Base-by-base conservation (phyloP, 176 grass and related monocot species). In the Avena insularis region DNA sequence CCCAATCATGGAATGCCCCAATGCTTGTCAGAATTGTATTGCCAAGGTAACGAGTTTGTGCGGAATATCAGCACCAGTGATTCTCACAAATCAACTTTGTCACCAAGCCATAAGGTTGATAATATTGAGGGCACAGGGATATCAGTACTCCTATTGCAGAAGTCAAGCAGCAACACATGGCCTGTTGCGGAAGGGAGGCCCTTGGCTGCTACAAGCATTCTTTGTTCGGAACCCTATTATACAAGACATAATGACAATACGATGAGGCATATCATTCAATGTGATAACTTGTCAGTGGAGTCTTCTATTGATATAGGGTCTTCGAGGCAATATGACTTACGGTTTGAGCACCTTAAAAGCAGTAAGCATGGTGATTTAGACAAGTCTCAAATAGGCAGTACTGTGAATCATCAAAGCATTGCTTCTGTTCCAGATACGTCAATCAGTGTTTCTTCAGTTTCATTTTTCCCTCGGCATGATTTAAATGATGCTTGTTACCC, bases 231-330 rank as follows among this genome's bases (percentile, higher is more conserved):
- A 79, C 90, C 93, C 19, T 98, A 91, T 86, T 95, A 91, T 67
- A 76, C 76, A 61, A 94, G 94, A 88, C 90, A 89, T 89, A 84
- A 83, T 83, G 76, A 70, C 25, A 91, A 80, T 89, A 76, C 72
- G 72, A 90, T 94, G 89, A 95, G 89, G 61, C 88, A 83, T 71
- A 98, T 92, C 86, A 84, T 86, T 86, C 86, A 84, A 62, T 47
- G 84, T 36, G 85, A 92, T 71, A 90, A 90, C 84, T 93, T 90
- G 82, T 94, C 93, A 74, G 89, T 83, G 76, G 85, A 79, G 69
- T 92, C 93, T 66, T 98, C 97, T 31, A 82, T 92, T 75, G 97
- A 98, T 93, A 80, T 98, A 69, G 89, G 90, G n/a, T 92, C 92
- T 80, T 93, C 88, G 60, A 91, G 82, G 79, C 92, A 88, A 67